Evolutionary conservation across 306 rosid species (phyloP).

Genomic region (Prunus persica): DNA sequence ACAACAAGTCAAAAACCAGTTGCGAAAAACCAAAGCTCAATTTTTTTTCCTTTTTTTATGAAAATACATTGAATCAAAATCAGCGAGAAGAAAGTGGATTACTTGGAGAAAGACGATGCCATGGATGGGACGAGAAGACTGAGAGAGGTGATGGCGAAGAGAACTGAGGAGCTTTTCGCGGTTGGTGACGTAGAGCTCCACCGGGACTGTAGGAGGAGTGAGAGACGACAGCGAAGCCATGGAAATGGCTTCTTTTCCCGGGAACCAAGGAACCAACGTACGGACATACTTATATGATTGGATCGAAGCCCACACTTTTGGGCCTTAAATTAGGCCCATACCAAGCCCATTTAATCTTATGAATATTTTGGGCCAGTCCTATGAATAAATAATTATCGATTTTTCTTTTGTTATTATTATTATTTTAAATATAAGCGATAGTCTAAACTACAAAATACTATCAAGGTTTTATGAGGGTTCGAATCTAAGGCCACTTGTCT

Average conservation of each 20-base stretch:
- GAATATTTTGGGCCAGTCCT: background rate
- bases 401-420: background rate
- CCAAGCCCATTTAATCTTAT: too few species aligned
- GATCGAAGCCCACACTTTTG: background rate
- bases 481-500: too few species aligned
- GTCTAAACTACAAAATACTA: too few species aligned
- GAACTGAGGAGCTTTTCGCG: constrained; percentile 54
- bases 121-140: constrained; percentile 51
- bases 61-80: background rate
- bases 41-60: too few species aligned
- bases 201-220: constrained; percentile 50
- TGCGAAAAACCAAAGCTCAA: background rate
- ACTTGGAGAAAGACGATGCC: constrained; percentile 83
- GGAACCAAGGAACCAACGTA: background rate
- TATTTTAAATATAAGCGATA: too few species aligned
- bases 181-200: constrained; percentile 55
- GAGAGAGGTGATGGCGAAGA: constrained; percentile 53
- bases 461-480: too few species aligned
- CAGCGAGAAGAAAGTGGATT: background rate
- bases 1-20: background rate
- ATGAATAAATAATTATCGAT: background rate
- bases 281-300: background rate
- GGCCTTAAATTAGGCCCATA: background rate
- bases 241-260: constrained; percentile 24
- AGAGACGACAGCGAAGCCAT: constrained; percentile 47